phyloP scores from a whole-genome alignment of 768 basidiomycete genomes.

The Leccinum olivaceopallidum region DNA sequence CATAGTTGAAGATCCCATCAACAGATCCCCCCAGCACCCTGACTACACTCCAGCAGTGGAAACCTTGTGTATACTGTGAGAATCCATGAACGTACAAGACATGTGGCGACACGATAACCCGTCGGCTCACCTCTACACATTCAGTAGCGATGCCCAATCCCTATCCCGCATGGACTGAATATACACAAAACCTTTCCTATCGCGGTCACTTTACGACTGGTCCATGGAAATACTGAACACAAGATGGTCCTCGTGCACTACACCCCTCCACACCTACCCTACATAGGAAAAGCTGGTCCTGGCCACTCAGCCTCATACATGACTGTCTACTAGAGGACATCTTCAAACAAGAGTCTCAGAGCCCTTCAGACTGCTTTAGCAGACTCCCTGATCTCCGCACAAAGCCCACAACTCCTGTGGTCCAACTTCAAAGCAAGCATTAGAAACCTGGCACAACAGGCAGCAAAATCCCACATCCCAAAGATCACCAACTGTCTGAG shows the following conservation, averaged over 20 bases:
- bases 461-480: too few species aligned
- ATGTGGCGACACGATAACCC: slow-evolving; percentile 4
- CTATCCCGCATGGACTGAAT: background rate
- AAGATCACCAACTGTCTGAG: too few species aligned
- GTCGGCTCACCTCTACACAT: background rate
- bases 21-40: slow-evolving; percentile 30
- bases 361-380: too few species aligned
- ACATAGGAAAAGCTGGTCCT: background rate
- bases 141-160: background rate
- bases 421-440: too few species aligned
- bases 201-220: background rate
- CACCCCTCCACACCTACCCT: background rate
- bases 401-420: too few species aligned
- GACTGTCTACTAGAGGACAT: too few species aligned
- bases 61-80: background rate
- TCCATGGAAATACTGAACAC: background rate
- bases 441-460: too few species aligned
- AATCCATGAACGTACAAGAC: background rate
- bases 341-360: too few species aligned
- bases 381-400: too few species aligned
- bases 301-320: background rate
- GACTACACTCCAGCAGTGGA: slow-evolving; percentile 15
- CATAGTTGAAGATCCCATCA: slow-evolving; percentile 39
- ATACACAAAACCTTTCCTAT: background rate
- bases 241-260: background rate